These are phyloP conservation scores for Plasmodium berghei DNA, from an alignment of 169 alveolate species.

Conservation along the genomic window DNA sequence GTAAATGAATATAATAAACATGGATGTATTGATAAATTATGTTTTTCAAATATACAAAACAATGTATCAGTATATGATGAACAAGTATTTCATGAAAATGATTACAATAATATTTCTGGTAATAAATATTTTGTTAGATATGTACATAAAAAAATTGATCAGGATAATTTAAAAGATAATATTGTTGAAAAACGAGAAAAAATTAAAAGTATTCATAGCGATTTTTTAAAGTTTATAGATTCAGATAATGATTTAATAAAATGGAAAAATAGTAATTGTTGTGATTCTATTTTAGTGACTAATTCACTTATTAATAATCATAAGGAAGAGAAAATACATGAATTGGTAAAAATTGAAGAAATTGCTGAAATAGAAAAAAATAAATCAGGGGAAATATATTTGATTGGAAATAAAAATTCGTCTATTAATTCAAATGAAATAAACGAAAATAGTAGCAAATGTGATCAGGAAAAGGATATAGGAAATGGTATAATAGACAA, in stretches of 20 bases:
- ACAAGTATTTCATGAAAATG: neutral
- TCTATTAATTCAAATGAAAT: neutral
- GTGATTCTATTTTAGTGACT: too few species aligned
- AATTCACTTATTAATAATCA: too few species aligned
- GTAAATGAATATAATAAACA: constrained; percentile 15
- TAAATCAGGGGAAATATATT: neutral
- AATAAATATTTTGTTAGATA: neutral
- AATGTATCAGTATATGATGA: neutral
- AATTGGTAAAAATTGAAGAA: neutral
- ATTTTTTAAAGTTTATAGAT: constrained; percentile 32
- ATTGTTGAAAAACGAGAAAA: constrained; percentile 42
- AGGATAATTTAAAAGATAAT: constrained; percentile 15
- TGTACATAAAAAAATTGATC: neutral
- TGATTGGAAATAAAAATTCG: neutral
- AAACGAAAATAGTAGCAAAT: neutral
- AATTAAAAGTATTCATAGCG: constrained; percentile 65
- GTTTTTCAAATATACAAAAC: neutral
- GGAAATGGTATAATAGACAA: neutral
- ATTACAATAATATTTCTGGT: neutral
- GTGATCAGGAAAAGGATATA: neutral
- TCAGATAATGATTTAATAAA: constrained; percentile 14
- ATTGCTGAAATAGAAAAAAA: neutral
- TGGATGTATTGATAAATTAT: neutral
- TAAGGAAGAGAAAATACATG: neutral
- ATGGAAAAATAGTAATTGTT: neutral